Percentiles rank a stretch among this genome's conserved stretches.
These are phyloP conservation scores for Elongisporangium senticosum DNA, from an alignment of 352 stramenopile genomes.

Conservation along the genomic window DNA sequence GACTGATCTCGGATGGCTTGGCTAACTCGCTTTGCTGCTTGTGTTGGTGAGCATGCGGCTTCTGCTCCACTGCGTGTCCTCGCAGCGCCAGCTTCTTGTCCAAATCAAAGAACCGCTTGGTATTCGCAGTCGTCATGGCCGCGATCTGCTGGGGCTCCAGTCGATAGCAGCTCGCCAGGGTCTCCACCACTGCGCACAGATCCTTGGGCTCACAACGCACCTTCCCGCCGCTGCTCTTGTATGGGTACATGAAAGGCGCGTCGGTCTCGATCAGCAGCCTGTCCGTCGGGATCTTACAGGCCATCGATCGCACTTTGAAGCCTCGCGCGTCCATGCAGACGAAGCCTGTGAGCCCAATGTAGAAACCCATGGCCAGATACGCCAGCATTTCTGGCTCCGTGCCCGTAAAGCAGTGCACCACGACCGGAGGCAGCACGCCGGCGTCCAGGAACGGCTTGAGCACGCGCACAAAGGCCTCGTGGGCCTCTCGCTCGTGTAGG, in stretches of 20 bases:
- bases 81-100: constrained; percentile 10
- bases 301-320: constrained; percentile 34
- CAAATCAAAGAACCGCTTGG: constrained; percentile 43
- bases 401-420: constrained; percentile 78
- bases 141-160: constrained; percentile 34
- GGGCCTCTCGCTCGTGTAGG: constrained; percentile 84
- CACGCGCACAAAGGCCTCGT: constrained; percentile 44
- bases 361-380: constrained; percentile 64
- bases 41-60: not conserved
- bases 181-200: constrained; percentile 48
- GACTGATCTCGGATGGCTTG: not conserved
- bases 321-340: constrained; percentile 60
- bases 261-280: constrained; percentile 72
- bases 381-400: constrained; percentile 34
- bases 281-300: constrained; percentile 37
- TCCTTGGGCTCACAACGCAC: constrained; percentile 65
- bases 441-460: constrained; percentile 41
- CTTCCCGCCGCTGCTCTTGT: constrained; percentile 25
- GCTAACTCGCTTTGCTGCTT: not conserved
- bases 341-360: constrained; percentile 69
- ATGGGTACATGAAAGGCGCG: constrained; percentile 73
- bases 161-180: constrained; percentile 42
- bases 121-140: constrained; percentile 38
- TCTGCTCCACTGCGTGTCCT: not conserved
- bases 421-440: constrained; percentile 33